These are phyloP conservation scores for Phialocephala sp. DNA, from an alignment of 2,329 filamentous ascomycete genomes.

Conservation along the genomic window DNA sequence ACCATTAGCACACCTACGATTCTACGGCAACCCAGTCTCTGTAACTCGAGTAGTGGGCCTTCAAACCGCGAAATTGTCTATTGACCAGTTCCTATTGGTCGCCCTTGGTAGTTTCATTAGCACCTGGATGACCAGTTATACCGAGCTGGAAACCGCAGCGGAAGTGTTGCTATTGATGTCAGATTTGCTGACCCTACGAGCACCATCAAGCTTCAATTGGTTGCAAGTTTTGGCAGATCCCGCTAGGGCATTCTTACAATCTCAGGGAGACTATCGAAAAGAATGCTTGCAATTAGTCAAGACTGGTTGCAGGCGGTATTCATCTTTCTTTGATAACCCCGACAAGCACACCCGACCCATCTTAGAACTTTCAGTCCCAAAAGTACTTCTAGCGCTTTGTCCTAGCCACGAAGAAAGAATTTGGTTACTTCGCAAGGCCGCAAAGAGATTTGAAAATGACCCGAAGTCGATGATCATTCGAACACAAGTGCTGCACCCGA, in stretches of 20 bases:
- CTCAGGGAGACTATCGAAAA: not conserved
- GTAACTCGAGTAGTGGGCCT: not conserved
- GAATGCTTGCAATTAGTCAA: not conserved
- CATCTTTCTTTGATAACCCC: not conserved
- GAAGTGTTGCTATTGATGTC: not conserved
- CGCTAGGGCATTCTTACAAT: not conserved
- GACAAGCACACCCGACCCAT: not conserved
- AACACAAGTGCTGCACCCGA: not conserved
- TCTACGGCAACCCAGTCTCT: constrained; percentile 38
- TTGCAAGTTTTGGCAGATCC: not conserved
- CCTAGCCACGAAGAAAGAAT: not conserved
- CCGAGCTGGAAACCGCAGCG: not conserved
- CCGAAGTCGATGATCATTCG: not conserved
- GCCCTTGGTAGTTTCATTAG: not conserved
- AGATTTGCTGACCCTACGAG: not conserved
- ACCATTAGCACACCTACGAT: constrained; percentile 35
- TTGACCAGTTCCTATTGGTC: not conserved
- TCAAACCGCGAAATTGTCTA: not conserved
- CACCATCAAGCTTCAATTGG: not conserved
- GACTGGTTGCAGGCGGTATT: not conserved
- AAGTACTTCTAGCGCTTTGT: not conserved
- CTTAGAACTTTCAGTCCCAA: not conserved
- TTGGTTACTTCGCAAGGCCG: not conserved
- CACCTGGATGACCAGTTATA: not conserved
- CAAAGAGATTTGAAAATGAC: not conserved